Percentiles rank a stretch among this genome's conserved stretches.
Evolutionary conservation across 768 basidiomycete species (phyloP).

Genomic region (Clathrus columnatus): DNA sequence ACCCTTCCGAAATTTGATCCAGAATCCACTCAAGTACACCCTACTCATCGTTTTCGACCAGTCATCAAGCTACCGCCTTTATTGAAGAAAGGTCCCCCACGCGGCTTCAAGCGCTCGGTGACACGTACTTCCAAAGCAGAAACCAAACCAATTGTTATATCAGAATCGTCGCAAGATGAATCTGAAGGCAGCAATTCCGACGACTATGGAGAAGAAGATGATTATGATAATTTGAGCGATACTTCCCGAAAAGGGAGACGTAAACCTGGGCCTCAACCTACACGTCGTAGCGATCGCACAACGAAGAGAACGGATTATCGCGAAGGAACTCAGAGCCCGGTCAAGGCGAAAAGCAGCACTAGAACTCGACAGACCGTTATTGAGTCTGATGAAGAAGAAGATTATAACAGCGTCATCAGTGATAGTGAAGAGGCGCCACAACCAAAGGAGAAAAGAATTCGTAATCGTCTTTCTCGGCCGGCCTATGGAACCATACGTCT

Average conservation of each 20-base stretch:
- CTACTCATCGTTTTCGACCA: not conserved
- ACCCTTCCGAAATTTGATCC: not conserved
- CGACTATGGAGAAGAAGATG: constrained; percentile 20
- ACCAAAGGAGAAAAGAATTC: constrained; percentile 19
- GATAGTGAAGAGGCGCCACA: constrained; percentile 8
- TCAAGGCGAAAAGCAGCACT: not conserved
- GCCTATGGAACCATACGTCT: constrained; percentile 42
- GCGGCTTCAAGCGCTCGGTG: too few species aligned
- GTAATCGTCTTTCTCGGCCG: constrained; percentile 30
- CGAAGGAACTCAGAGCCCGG: not conserved
- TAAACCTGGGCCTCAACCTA: not conserved
- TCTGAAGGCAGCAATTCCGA: not conserved
- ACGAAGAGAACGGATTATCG: constrained; percentile 2
- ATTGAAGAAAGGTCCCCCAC: not conserved
- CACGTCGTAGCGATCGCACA: constrained; percentile 2
- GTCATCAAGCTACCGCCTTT: not conserved
- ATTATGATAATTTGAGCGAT: not conserved
- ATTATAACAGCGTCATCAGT: constrained; percentile 13
- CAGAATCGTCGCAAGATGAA: not conserved
- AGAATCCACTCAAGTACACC: not conserved
- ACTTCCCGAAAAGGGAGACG: not conserved
- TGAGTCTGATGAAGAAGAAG: constrained; percentile 16
- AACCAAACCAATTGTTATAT: not conserved
- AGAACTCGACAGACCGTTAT: not conserved
- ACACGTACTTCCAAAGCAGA: not conserved